These are phyloP conservation scores for Lenzites betulinus DNA, from an alignment of 768 basidiomycete species.

Conservation along the genomic window DNA sequence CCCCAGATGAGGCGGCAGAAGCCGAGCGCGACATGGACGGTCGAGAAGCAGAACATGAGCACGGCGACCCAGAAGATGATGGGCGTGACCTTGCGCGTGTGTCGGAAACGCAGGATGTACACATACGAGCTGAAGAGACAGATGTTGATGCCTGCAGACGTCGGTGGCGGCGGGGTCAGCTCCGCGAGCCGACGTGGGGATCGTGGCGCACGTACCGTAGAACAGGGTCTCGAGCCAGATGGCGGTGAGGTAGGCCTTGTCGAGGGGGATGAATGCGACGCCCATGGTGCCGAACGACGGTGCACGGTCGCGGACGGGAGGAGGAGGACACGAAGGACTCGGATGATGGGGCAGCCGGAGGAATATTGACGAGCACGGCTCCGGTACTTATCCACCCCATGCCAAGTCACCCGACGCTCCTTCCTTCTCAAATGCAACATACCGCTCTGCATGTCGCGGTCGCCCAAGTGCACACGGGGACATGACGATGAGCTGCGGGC, in stretches of 20 bases:
- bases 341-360: too few relatives aligned
- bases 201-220: slow-evolving; percentile 25
- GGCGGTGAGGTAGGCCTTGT: slow-evolving; percentile 39
- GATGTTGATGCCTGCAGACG: slow-evolving; percentile 32
- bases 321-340: too few relatives aligned
- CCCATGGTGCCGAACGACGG: slow-evolving; percentile 18
- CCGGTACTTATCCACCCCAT: too few relatives aligned
- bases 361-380: too few relatives aligned
- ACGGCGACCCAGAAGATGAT: slow-evolving; percentile 30
- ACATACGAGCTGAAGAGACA: slow-evolving; percentile 34
- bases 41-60: slow-evolving; percentile 37
- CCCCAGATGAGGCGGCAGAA: slow-evolving; percentile 40
- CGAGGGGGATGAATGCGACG: slow-evolving; percentile 29
- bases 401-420: too few relatives aligned
- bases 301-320: too few relatives aligned
- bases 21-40: slow-evolving; percentile 37
- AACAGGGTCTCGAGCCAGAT: slow-evolving; percentile 39
- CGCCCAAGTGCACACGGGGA: too few relatives aligned
- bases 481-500: too few relatives aligned
- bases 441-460: too few relatives aligned
- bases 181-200: background rate
- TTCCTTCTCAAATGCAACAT: too few relatives aligned
- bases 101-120: slow-evolving; percentile 29
- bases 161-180: too few relatives aligned
- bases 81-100: slow-evolving; percentile 27